phyloP scores from a whole-genome alignment of 441 rosid species.

The Omphalea diandra region DNA sequence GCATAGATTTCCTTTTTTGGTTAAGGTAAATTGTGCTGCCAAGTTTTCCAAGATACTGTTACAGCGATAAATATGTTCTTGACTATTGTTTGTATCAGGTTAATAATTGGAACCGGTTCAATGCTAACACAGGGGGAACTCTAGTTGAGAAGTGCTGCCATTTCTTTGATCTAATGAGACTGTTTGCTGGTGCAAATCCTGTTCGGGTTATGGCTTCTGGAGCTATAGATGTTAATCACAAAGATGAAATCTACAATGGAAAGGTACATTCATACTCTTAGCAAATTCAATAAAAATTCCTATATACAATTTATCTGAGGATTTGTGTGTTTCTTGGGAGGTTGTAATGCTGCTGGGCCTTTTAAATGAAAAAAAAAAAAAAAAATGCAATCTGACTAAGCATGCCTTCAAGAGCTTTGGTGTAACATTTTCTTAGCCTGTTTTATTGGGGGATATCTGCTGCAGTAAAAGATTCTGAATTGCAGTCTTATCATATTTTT shows the following conservation, averaged over 20 bases:
- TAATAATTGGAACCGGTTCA: constrained; percentile 92
- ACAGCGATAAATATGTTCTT: constrained; percentile 20
- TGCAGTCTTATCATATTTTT: background rate
- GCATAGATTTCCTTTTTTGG: constrained; percentile 90
- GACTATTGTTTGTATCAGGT: constrained; percentile 47
- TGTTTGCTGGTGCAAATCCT: constrained; percentile 83
- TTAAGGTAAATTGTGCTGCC: constrained; percentile 56
- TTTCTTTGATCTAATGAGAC: constrained; percentile 93
- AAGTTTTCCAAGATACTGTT: constrained; percentile 9
- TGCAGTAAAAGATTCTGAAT: background rate
- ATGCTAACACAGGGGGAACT: constrained; percentile 84
- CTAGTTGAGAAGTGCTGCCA: constrained; percentile 98
- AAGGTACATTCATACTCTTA: constrained; percentile 42
- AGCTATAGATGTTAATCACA: constrained; percentile 85
- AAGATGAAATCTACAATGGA: constrained; percentile 84
- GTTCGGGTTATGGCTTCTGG: constrained; percentile 96
- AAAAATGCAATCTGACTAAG: too few species aligned
- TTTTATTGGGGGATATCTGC: background rate
- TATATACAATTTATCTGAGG: background rate
- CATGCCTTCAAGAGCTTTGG: background rate
- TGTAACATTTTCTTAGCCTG: background rate
- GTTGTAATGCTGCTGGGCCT: too few species aligned
- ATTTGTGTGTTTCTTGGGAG: background rate
- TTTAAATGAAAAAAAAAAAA: too few species aligned
- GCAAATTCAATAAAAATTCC: background rate